Conservation (phyloP, 805 yeast genomes). For the Schizosaccharomyces octosporus region DNA sequence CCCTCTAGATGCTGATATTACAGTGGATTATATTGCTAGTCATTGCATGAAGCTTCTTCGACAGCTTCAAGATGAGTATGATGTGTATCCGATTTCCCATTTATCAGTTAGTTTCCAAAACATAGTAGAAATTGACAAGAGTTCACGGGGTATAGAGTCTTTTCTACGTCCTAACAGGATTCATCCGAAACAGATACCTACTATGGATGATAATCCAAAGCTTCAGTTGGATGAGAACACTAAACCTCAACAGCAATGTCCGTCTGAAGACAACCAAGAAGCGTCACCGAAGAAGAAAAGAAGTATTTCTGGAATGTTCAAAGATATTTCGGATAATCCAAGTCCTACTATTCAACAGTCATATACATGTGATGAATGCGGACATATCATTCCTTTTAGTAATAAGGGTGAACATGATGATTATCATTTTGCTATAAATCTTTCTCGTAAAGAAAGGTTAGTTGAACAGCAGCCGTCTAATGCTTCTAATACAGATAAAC, state of each 20-base stretch:
- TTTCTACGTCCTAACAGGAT: neutral
- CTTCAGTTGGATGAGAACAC: too few species aligned
- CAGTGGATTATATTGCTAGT: neutral
- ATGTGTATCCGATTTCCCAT: neutral
- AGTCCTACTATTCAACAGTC: neutral
- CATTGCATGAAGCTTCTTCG: neutral
- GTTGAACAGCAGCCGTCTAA: neutral
- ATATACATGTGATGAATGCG: constrained; percentile 13
- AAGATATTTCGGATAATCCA: neutral
- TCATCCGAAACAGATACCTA: too few species aligned
- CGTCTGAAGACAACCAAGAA: too few species aligned
- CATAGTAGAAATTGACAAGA: neutral
- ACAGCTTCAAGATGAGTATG: neutral
- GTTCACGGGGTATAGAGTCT: neutral
- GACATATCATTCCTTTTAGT: constrained; percentile 5
- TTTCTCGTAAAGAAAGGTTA: constrained; percentile 8
- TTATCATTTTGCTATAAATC: constrained; percentile 18
- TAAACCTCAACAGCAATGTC: too few species aligned
- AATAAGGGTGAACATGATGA: constrained; percentile 16
- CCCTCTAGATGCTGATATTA: neutral
- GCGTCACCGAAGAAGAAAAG: too few species aligned
- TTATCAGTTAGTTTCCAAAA: neutral
- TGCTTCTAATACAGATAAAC: neutral
- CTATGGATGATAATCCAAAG: too few species aligned
- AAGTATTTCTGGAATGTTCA: too few species aligned